phyloP scores from a whole-genome alignment of 1,284 basidiomycete species.

The Austroboletus niveus region DNA sequence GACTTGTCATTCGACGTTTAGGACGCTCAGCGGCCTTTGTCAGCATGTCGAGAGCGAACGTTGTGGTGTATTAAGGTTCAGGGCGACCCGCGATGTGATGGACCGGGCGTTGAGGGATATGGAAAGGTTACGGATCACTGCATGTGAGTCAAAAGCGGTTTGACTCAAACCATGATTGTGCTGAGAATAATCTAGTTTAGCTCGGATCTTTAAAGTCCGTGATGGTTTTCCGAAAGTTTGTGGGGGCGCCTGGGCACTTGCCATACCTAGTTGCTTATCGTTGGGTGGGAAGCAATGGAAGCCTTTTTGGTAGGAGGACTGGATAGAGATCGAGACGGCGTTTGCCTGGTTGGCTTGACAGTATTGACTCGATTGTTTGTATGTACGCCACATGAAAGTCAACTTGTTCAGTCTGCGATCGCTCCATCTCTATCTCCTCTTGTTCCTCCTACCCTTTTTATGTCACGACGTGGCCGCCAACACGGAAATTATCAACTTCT shows the following conservation, averaged over 20 bases:
- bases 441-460: constrained; percentile 17
- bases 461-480: constrained; percentile 43
- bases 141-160: constrained; percentile 32
- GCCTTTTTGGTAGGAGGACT: neutral
- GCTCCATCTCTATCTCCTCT: constrained; percentile 13
- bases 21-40: constrained; percentile 47
- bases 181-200: constrained; percentile 20
- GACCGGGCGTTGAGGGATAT: constrained; percentile 24
- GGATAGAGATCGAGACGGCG: constrained; percentile 4
- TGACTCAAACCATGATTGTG: neutral
- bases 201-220: constrained; percentile 27
- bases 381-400: constrained; percentile 20
- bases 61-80: constrained; percentile 43
- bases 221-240: constrained; percentile 21
- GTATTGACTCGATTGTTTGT: neutral
- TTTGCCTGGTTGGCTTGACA: constrained; percentile 22
- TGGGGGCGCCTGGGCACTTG: constrained; percentile 15
- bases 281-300: too few relatives aligned
- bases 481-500: constrained; percentile 67
- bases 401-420: constrained; percentile 11
- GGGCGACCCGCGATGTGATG: constrained; percentile 38
- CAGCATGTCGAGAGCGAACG: constrained; percentile 56
- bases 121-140: constrained; percentile 11
- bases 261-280: constrained; percentile 7
- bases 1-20: constrained; percentile 40